phyloP scores from a whole-genome alignment of 805 yeast genomes.

The Metschnikowia hibisci region DNA sequence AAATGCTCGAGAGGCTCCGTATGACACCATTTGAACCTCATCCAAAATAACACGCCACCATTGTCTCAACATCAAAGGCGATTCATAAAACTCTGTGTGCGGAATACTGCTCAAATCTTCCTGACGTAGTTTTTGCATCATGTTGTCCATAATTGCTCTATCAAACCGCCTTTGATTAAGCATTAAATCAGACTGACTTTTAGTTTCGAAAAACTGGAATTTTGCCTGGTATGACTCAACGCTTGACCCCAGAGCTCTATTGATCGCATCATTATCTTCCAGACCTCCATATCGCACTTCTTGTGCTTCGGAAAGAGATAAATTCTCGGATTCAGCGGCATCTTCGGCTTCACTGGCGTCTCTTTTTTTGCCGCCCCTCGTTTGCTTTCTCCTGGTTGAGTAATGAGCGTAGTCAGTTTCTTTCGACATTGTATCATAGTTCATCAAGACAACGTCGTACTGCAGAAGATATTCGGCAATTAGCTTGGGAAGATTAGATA shows the following conservation, averaged over 20 bases:
- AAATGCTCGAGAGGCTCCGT: constrained; percentile 70
- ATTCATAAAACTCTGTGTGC: constrained; percentile 44
- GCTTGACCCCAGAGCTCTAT: constrained; percentile 6
- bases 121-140: constrained; percentile 10
- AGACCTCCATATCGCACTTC: constrained; percentile 10
- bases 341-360: constrained; percentile 3
- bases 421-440: constrained; percentile 64
- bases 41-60: constrained; percentile 90
- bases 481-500: constrained; percentile 30
- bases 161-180: constrained; percentile 15
- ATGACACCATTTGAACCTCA: constrained; percentile 91
- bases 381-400: constrained; percentile 53
- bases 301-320: background rate
- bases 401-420: constrained; percentile 80
- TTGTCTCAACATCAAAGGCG: constrained; percentile 77
- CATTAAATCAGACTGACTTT: constrained; percentile 6
- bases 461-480: constrained; percentile 53
- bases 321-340: background rate
- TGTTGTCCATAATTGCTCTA: constrained; percentile 11
- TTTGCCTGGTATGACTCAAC: constrained; percentile 13
- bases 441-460: constrained; percentile 76
- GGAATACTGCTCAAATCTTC: constrained; percentile 11
- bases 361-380: constrained; percentile 26
- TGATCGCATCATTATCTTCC: background rate
- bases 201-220: constrained; percentile 7